Evolutionary conservation across 169 alveolate genomes (phyloP), one percentile per base, ranked within the genome.

Genomic region (Plasmodium blacklocki): DNA sequence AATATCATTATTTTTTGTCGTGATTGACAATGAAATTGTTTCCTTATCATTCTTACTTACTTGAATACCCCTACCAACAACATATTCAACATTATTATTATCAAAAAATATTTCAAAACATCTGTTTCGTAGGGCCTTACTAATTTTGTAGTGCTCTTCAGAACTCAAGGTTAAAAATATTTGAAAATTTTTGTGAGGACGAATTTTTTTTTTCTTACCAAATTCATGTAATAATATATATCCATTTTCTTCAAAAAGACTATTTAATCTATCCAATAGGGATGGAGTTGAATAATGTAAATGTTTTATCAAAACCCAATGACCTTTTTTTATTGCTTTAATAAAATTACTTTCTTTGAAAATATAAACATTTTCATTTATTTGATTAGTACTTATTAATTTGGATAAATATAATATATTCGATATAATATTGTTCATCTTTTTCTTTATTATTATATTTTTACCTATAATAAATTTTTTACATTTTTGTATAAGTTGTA

Each of bases 201-300:
- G 88, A 54, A 98, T 93, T 50, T 89, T 87, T 73, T 97, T 94
- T 71, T 94, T 93, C 91, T 95, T 95, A 29, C 96, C 95, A 23
- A 94, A 95, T 15, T 95, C 93, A 59, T 94, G 95, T 21, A 95
- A 62, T 21, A 92, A 80, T 58, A 96, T 76, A 50, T 72, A 59
- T 12, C 93, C 95, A 21, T 88, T 97, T 86, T 95, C 98, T 91
- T 98, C 99, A 56, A 98, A 89, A 23, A 97, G 78, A 18, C 99
- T 95, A 86, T 98, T 98, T 29, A 97, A 74, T 72, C 99, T 94
- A 78, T 98, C 99, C 47, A 98, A 80, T 32, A 98, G 95, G 15
- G 99, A 97, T 3, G 99, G 96, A 19, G 96, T 93, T 74, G 98
- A 95, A 70, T 95, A 92, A 91, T 98, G 97, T 26, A 96, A 95